Percentiles rank a stretch among this genome's conserved stretches.
phyloP scores from a whole-genome alignment of 495 filamentous ascomycete genomes.

The Aspergillus nanangensis region DNA sequence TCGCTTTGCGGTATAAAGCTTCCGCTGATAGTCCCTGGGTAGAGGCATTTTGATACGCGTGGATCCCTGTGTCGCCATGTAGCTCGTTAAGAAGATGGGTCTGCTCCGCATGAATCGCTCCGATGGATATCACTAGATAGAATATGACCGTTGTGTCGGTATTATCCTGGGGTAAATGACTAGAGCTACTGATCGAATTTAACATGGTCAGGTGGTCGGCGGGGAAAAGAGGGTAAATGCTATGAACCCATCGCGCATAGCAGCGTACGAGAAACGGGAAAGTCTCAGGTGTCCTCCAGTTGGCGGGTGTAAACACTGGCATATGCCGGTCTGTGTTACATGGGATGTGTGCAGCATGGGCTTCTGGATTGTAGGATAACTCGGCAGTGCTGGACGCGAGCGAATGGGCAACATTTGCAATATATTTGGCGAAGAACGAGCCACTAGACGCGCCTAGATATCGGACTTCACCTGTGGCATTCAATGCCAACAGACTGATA shows the following conservation, averaged over 20 bases:
- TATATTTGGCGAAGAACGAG: constrained; percentile 3
- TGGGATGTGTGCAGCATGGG: not conserved
- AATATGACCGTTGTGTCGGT: not conserved
- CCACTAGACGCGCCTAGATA: constrained; percentile 1
- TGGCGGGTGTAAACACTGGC: not conserved
- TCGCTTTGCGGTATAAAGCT: not conserved
- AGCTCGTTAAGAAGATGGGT: not conserved
- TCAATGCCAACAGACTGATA: constrained; percentile 1
- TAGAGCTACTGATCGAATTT: not conserved
- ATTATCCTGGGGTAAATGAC: not conserved
- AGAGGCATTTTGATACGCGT: not conserved
- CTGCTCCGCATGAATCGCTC: not conserved
- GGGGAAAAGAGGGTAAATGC: constrained; percentile 1
- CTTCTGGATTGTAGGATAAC: not conserved
- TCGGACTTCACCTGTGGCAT: constrained; percentile 1
- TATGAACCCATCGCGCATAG: not conserved
- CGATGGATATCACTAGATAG: not conserved
- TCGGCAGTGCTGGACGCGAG: not conserved
- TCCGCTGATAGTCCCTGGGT: constrained; percentile 1
- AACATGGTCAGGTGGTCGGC: not conserved
- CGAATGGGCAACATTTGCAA: constrained; percentile 1
- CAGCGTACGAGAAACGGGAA: constrained; percentile 1
- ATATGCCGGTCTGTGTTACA: not conserved
- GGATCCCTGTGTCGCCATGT: not conserved
- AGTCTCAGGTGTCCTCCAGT: not conserved